Evolutionary conservation across 345 rosid species (phyloP).

Genomic region (Populus nigra): DNA sequence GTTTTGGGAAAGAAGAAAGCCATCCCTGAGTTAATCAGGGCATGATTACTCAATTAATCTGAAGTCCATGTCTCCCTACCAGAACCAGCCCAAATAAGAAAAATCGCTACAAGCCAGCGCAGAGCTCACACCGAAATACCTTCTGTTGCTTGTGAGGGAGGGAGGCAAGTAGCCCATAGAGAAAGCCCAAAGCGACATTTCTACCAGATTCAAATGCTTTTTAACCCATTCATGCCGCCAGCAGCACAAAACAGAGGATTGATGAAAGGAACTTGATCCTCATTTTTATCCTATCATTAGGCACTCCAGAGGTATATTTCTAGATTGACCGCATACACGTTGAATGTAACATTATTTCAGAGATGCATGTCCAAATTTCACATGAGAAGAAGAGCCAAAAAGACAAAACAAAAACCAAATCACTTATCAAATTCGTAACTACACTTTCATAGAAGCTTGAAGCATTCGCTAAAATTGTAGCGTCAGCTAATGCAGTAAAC

Average conservation of each 20-base stretch:
- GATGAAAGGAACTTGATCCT: neutral
- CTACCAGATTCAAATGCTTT: neutral
- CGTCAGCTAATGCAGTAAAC: neutral
- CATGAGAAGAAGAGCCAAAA: neutral
- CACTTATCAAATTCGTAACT: slow-evolving; percentile 12
- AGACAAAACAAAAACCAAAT: slow-evolving; percentile 2
- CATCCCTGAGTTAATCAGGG: too few species aligned
- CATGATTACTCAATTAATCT: too few species aligned
- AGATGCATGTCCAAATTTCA: neutral
- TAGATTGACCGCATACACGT: neutral
- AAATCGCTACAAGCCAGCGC: too few species aligned
- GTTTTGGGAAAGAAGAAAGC: too few species aligned
- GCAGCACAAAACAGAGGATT: too few species aligned
- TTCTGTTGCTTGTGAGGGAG: too few species aligned
- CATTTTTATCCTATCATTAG: neutral
- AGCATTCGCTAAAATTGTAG: neutral
- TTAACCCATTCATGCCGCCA: neutral
- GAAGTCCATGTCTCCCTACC: too few species aligned
- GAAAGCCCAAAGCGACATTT: neutral
- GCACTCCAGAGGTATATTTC: neutral
- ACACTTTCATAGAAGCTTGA: neutral
- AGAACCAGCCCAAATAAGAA: too few species aligned
- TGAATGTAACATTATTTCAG: slow-evolving; percentile 2
- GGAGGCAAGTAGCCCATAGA: too few species aligned
- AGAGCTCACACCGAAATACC: too few species aligned